Evolutionary conservation across 2,329 filamentous ascomycete species (phyloP), one percentile per base, ranked within the genome.

Genomic region (Alternaria arborescens): DNA sequence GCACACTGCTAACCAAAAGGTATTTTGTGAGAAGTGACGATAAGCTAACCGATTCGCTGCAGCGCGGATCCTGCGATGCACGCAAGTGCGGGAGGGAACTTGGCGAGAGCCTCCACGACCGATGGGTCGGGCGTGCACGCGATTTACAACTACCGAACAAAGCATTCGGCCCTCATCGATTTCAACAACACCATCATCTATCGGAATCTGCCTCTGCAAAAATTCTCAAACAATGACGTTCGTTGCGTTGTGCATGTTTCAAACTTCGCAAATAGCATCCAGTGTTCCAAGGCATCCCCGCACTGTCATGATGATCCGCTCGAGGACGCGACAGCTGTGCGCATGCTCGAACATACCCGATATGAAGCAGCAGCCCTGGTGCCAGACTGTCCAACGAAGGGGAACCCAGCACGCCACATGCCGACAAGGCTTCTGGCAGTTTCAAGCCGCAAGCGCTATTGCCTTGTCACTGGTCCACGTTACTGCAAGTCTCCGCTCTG

Each of bases 371-470:
- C 47, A 54, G 42, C 32, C 58, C 53, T 51, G 28, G 48, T 41
- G 36, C 55, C 30, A 43, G 47, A 36, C 24, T 32, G 28, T 34
- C 58, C 53, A 60, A 57, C 58, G 32, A 57, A 50, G 34, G 24
- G 16, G 16, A 47, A 40, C 46, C 55, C 44, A 59, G 64, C 58
- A 58, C 64, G 60, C 62, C 61, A 59, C 41, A 48, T 42, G 30
- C 34, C 40, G 52, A 50, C 40, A 30, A 34, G 46, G 41, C 26
- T 20, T 36, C 44, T 56, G 52, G 52, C 38, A 58, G 70, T 75
- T 75, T 75, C 67, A 66, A 59, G 28, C 56, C 47, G 52, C 63
- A 74, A 68, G 69, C 72, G 72, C 71, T 74, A 75, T 73, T 72
- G 70, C 61, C 48, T 61, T 42, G 63, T 66, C 64, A 72, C 64